These are phyloP conservation scores for Candolleomyces eurysporus DNA, from an alignment of 768 basidiomycete genomes.

Conservation along the genomic window DNA sequence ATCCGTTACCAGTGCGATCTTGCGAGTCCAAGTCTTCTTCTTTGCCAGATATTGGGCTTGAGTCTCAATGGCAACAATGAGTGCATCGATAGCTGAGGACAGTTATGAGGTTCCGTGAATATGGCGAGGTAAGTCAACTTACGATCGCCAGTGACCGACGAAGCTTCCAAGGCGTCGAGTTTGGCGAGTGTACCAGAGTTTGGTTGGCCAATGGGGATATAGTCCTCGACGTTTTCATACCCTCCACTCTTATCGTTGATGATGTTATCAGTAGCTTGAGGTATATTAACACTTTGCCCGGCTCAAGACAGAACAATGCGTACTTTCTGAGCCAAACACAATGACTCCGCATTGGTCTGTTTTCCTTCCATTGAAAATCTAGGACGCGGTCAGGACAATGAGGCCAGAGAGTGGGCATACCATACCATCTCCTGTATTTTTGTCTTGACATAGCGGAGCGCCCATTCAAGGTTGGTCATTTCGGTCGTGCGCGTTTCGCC, in stretches of 20 bases:
- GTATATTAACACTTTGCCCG: constrained; percentile 3
- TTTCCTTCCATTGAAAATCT: constrained; percentile 92
- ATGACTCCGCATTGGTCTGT: constrained; percentile 94
- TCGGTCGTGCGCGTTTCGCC: constrained; percentile 51
- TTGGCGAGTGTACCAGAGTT: constrained; percentile 65
- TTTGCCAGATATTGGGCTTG: constrained; percentile 63
- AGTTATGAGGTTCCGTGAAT: not conserved
- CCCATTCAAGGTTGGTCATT: constrained; percentile 79
- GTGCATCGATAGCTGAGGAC: constrained; percentile 71
- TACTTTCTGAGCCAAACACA: constrained; percentile 80
- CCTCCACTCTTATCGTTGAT: constrained; percentile 60
- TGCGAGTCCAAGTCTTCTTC: constrained; percentile 85
- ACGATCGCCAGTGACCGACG: constrained; percentile 65
- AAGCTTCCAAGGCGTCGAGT: constrained; percentile 57
- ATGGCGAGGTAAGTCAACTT: constrained; percentile 22
- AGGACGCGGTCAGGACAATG: constrained; percentile 5
- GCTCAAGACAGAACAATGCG: not conserved
- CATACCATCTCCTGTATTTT: constrained; percentile 89
- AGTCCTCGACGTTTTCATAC: constrained; percentile 73
- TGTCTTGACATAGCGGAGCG: constrained; percentile 82
- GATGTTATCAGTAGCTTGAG: constrained; percentile 62
- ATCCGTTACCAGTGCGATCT: constrained; percentile 82
- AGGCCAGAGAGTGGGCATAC: not conserved
- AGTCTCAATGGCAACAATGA: constrained; percentile 84
- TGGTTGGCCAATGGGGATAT: constrained; percentile 66